Evolutionary conservation across 1,139 yeast species (phyloP).

Genomic region (Lodderomyces theae): DNA sequence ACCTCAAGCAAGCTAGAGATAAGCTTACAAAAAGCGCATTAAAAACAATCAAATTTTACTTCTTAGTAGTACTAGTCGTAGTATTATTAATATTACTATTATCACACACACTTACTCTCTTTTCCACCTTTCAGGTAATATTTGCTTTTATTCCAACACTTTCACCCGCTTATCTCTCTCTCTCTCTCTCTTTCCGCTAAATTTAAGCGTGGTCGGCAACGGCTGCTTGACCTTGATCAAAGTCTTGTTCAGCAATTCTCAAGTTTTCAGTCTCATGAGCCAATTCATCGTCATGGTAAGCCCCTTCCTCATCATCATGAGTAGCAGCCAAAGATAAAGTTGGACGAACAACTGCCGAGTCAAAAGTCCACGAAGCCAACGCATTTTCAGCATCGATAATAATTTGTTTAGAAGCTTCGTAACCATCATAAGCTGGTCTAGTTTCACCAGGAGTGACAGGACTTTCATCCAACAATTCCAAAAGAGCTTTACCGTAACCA

Average conservation of each 20-base stretch:
- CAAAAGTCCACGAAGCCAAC: slow-evolving; percentile 80
- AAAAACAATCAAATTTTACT: no score
- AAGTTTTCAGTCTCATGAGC: slow-evolving; percentile 53
- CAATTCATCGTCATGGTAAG: slow-evolving; percentile 53
- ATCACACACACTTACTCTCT: no score
- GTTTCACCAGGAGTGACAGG: slow-evolving; percentile 92
- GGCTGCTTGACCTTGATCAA: slow-evolving; percentile 23
- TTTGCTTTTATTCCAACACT: no score
- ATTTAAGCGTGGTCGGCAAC: slow-evolving; percentile 9
- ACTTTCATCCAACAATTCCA: slow-evolving; percentile 78
- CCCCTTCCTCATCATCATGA: slow-evolving; percentile 56
- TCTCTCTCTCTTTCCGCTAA: background rate
- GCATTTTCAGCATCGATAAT: slow-evolving; percentile 84
- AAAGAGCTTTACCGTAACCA: slow-evolving; percentile 82
- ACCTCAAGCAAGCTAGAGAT: no score
- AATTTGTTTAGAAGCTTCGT: slow-evolving; percentile 83
- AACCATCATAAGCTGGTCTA: slow-evolving; percentile 84
- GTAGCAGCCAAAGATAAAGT: slow-evolving; percentile 70
- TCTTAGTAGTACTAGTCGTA: no score
- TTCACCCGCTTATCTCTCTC: slow-evolving; percentile 1
- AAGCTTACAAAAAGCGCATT: no score
- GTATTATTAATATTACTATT: no score
- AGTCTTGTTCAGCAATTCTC: slow-evolving; percentile 54
- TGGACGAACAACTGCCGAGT: slow-evolving; percentile 76
- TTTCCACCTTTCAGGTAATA: no score